Evolutionary conservation across 1,284 basidiomycete genomes (phyloP).

Genomic region (Naganishia liquefaciens): DNA sequence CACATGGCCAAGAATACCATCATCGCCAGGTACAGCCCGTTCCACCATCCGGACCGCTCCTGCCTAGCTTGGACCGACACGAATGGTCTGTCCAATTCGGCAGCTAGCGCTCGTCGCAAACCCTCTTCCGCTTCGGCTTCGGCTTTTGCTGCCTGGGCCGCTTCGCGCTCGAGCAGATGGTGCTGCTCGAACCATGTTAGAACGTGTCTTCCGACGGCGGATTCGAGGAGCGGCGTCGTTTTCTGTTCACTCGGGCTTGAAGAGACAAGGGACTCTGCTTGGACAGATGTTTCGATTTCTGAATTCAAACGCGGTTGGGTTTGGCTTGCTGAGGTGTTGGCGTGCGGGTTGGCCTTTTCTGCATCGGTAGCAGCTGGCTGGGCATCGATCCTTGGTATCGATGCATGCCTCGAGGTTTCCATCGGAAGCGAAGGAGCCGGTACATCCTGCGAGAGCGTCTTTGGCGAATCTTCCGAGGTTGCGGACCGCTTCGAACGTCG

Average conservation of each 20-base stretch:
- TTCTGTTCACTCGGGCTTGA: neutral
- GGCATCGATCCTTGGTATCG: too few species aligned
- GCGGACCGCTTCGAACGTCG: too few species aligned
- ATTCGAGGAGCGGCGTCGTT: neutral
- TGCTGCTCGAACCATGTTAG: conserved; percentile 4
- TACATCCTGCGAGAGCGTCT: too few species aligned
- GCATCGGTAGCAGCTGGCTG: too few species aligned
- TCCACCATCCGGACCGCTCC: neutral
- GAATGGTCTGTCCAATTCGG: neutral
- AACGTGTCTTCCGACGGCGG: neutral
- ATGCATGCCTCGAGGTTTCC: too few species aligned
- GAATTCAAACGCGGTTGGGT: too few species aligned
- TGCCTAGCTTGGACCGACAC: neutral
- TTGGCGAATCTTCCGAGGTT: too few species aligned
- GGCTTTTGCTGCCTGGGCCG: neutral
- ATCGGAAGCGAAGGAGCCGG: too few species aligned
- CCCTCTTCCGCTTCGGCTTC: neutral
- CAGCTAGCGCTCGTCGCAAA: neutral
- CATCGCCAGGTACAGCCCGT: neutral
- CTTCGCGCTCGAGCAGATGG: conserved; percentile 5
- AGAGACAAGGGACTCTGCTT: neutral
- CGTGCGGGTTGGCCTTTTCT: too few species aligned
- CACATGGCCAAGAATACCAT: neutral
- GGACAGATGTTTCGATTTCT: neutral
- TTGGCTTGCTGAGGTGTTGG: too few species aligned